phyloP scores from a whole-genome alignment of 1,284 basidiomycete species.

The Microbotryum silenes-acaulis region DNA sequence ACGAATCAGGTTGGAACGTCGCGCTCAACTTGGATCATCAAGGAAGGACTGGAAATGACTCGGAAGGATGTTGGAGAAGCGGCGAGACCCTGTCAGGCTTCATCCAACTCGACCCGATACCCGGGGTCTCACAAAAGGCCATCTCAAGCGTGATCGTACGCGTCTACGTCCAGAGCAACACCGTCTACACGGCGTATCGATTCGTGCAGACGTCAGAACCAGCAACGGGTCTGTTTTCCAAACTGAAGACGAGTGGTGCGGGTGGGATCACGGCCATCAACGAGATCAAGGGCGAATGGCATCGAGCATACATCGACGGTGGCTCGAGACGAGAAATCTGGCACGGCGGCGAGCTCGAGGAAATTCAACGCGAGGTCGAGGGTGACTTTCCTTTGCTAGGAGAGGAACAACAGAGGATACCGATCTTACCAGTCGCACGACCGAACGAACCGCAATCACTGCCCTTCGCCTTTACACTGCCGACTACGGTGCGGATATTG shows the following conservation, averaged over 20 bases:
- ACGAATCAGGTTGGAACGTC: neutral
- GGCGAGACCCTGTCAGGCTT: neutral
- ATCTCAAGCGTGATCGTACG: neutral
- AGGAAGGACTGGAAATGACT: neutral
- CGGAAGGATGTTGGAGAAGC: conserved; percentile 1
- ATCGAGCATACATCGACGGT: neutral
- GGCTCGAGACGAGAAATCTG: conserved; percentile 1
- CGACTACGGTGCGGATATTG: neutral
- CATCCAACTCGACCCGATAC: neutral
- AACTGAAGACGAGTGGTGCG: neutral
- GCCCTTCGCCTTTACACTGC: neutral
- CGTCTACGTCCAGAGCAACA: conserved; percentile 1
- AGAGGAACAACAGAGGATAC: neutral
- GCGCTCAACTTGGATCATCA: neutral
- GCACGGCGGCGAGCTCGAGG: neutral
- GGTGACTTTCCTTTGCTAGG: conserved; percentile 4
- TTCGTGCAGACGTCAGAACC: neutral
- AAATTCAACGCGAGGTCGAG: conserved; percentile 6
- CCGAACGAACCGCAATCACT: neutral
- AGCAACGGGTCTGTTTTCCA: neutral
- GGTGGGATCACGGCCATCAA: neutral
- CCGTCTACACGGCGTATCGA: neutral
- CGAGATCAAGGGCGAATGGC: neutral
- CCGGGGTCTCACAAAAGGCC: neutral
- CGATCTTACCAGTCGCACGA: neutral